These are phyloP conservation scores for Ophiostoma piceae DNA, from an alignment of 2,329 filamentous ascomycete genomes.

Conservation along the genomic window DNA sequence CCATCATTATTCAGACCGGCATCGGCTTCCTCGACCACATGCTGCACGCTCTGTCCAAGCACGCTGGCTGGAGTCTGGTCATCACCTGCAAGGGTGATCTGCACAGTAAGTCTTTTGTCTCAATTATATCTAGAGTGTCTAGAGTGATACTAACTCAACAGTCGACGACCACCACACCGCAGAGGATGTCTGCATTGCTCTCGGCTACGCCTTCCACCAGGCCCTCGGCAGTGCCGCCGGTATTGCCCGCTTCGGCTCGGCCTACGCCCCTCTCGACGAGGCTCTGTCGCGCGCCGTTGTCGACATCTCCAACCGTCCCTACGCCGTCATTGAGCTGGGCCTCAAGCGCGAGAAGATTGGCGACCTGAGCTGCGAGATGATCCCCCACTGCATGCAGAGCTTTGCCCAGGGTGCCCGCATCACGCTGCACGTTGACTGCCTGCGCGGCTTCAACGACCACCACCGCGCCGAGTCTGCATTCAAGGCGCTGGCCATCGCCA, in stretches of 20 bases:
- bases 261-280: slow-evolving; percentile 92
- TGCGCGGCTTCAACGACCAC: slow-evolving; percentile 89
- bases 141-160: slow-evolving; percentile 34
- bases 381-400: slow-evolving; percentile 89
- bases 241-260: slow-evolving; percentile 83
- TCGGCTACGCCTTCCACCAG: slow-evolving; percentile 76
- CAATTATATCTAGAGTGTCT: neutral
- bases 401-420: slow-evolving; percentile 86
- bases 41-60: slow-evolving; percentile 93
- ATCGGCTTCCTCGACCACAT: slow-evolving; percentile 99
- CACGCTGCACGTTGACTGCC: slow-evolving; percentile 91
- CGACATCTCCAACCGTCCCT: slow-evolving; percentile 90
- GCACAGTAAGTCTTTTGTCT: slow-evolving; percentile 55
- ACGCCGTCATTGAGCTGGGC: slow-evolving; percentile 74
- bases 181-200: slow-evolving; percentile 88
- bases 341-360: slow-evolving; percentile 90
- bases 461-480: slow-evolving; percentile 95
- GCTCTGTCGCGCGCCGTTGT: slow-evolving; percentile 89
- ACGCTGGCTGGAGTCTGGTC: slow-evolving; percentile 86
- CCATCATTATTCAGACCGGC: slow-evolving; percentile 82
- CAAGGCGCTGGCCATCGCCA: slow-evolving; percentile 87
- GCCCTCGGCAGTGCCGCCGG: slow-evolving; percentile 75
- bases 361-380: slow-evolving; percentile 91
- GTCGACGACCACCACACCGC: slow-evolving; percentile 99
- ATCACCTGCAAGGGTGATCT: slow-evolving; percentile 82